Conservation (phyloP, 2,329 filamentous ascomycete genomes). For the Cladobotryum mycophilum region DNA sequence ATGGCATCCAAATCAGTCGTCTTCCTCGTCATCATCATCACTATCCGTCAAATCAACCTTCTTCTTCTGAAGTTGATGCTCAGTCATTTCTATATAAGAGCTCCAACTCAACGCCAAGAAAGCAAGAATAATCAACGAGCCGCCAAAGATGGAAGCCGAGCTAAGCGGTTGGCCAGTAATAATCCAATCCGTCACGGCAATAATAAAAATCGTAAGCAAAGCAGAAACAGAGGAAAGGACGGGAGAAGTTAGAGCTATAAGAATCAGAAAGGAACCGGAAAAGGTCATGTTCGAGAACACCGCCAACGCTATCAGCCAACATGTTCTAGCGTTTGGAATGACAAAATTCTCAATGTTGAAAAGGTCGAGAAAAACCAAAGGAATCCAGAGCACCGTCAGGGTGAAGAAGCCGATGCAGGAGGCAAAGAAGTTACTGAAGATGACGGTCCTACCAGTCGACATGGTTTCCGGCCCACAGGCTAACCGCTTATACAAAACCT, state of each 20-base stretch:
- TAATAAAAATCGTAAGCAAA: constrained; percentile 92
- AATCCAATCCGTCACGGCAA: constrained; percentile 85
- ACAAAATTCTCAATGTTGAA: constrained; percentile 76
- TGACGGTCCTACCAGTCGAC: constrained; percentile 78
- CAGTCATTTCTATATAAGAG: constrained; percentile 87
- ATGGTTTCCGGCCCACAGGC: constrained; percentile 91
- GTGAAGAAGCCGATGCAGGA: constrained; percentile 84
- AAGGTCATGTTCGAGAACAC: constrained; percentile 87
- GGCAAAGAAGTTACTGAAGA: constrained; percentile 92
- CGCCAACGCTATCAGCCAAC: constrained; percentile 71
- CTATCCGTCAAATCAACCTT: constrained; percentile 41
- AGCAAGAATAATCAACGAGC: constrained; percentile 77
- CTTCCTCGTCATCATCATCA: constrained; percentile 38
- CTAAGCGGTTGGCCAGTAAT: constrained; percentile 72
- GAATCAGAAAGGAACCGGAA: constrained; percentile 83
- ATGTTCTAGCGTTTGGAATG: constrained; percentile 70
- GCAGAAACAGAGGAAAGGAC: constrained; percentile 90
- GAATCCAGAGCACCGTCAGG: constrained; percentile 82
- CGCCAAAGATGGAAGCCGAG: constrained; percentile 71
- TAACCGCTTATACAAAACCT: constrained; percentile 89
- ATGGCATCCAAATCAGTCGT: background rate
- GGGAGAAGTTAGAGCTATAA: constrained; percentile 88
- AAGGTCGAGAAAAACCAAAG: constrained; percentile 75
- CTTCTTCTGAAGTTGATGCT: constrained; percentile 62
- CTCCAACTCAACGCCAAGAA: constrained; percentile 86